These are phyloP conservation scores for Starmerella floris DNA, from an alignment of 805 yeast species.

Conservation along the genomic window DNA sequence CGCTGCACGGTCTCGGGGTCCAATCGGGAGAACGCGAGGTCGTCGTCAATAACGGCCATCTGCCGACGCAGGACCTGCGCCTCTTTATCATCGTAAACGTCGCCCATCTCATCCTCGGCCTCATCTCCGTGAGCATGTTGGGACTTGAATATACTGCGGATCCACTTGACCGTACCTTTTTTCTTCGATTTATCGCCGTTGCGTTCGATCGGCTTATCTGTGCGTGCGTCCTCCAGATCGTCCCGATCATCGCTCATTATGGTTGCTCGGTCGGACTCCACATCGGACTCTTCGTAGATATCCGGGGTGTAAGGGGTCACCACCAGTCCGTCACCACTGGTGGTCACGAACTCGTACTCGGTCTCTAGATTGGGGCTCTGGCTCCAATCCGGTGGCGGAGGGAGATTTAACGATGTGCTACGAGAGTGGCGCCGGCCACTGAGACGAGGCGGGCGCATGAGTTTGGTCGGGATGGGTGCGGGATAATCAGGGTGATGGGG, in stretches of 20 bases:
- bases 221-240: conserved; percentile 10
- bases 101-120: conserved; percentile 15
- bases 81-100: conserved; percentile 11
- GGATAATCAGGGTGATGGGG: conserved; percentile 22
- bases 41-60: conserved; percentile 14
- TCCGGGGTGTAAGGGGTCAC: not conserved
- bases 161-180: not conserved
- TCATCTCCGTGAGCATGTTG: conserved; percentile 8
- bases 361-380: conserved; percentile 16
- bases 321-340: not conserved
- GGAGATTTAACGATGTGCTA: not conserved
- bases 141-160: conserved; percentile 4
- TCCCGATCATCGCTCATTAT: conserved; percentile 23
- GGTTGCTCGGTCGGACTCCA: conserved; percentile 26
- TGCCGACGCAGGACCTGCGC: conserved; percentile 5
- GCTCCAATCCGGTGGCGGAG: conserved; percentile 20
- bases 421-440: conserved; percentile 11
- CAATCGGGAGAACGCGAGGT: conserved; percentile 24
- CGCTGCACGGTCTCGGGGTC: conserved; percentile 21
- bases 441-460: conserved; percentile 27
- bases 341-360: not conserved
- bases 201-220: conserved; percentile 1
- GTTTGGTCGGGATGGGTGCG: conserved; percentile 28
- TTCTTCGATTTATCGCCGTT: conserved; percentile 1
- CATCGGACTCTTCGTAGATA: conserved; percentile 8